These are phyloP conservation scores for Pythium volutum DNA, from an alignment of 352 stramenopile species.

Conservation along the genomic window DNA sequence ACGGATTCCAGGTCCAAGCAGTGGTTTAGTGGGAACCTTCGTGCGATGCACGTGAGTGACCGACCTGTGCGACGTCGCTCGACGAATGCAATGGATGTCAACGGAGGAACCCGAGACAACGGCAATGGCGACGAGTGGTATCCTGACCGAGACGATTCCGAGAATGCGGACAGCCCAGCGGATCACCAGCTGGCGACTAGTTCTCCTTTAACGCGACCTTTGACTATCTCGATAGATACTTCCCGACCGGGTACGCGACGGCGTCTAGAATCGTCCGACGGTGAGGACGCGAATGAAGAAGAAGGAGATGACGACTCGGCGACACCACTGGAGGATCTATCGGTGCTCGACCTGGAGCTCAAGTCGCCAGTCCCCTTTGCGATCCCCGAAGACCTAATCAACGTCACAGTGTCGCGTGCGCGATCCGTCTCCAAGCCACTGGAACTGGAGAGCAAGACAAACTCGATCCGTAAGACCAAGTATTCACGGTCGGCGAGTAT, in stretches of 20 bases:
- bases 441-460: not conserved
- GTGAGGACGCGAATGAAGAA: conserved; percentile 29
- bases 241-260: not conserved
- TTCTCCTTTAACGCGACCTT: not conserved
- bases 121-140: conserved; percentile 2
- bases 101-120: not conserved
- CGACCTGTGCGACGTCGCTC: conserved; percentile 55
- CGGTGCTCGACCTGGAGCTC: not conserved
- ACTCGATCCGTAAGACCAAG: conserved; percentile 40
- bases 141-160: not conserved
- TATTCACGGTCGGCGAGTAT: conserved; percentile 72
- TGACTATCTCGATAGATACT: conserved; percentile 12
- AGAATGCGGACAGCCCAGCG: not conserved
- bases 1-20: conserved; percentile 23
- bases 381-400: conserved; percentile 13
- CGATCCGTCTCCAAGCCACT: conserved; percentile 10
- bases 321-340: not conserved
- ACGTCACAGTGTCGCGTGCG: not conserved
- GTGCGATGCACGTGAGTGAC: conserved; percentile 68
- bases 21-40: conserved; percentile 72
- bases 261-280: conserved; percentile 18
- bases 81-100: conserved; percentile 20
- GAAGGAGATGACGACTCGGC: conserved; percentile 3
- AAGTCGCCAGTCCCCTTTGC: conserved; percentile 10
- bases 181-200: not conserved